Evolutionary conservation across 2,329 filamentous ascomycete species (phyloP), one percentile per base, ranked within the genome.

Genomic region (Bipolaris zeicola): DNA sequence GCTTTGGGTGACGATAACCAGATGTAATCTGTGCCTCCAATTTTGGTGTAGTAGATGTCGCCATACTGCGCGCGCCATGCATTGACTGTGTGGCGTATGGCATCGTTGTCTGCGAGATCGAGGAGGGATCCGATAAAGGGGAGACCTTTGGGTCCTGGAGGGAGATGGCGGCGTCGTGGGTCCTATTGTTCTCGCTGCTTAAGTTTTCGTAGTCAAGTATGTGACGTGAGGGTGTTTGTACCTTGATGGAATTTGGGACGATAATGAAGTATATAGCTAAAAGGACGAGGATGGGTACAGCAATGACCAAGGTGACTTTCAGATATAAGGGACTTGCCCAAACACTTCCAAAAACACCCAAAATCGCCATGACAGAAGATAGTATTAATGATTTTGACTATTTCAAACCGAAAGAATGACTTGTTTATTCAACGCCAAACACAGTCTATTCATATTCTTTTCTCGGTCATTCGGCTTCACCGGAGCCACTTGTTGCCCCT

Each of bases 1-100:
- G 77, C 73, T 72, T 79, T 80, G 0, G 81, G 79, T 34, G 82
- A 80, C 53, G 70, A 75, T 6, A 79, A 67, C 74, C 74, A 78
- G 38, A 78, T 68, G 52, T 73, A 79, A 58, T 78, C 76, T 31
- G 74, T 69, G 24, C 72, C 75, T 13, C 77, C 77, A 8, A 79
- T 71, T 55, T 76, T 76, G 14, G 75, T 77, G 55, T 78, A 74
- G 42, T 77, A 76, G 3, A 79, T 59, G 39, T 76, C 66, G 6
- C 77, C 77, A 50, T 76, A 76, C 63, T 75, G 58, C 34, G 66
- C 62, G 31, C 69, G 65, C 76, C 77, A 77, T 47, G 64, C 60
- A 5, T 66, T 62, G 2, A 73, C 71, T 60, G 76, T 74, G 18
- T 58, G 51, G 13, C 70, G 67, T 3, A 71, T 67, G 11, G 58